Evolutionary conservation across 371 early-diverging fungal genomes (phyloP).

Genomic region (Nematocida ausubeli): DNA sequence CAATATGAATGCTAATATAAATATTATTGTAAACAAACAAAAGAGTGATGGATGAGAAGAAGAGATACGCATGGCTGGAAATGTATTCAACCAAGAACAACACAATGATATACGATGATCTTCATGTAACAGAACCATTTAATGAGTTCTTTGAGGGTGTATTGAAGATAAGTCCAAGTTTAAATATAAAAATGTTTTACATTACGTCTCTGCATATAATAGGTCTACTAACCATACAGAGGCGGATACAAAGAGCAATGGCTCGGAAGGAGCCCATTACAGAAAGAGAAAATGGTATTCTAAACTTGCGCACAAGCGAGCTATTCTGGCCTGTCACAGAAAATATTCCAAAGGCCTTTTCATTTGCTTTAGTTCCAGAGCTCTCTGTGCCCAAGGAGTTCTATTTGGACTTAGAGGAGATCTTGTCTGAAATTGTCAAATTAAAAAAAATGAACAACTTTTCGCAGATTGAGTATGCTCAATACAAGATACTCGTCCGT

Average conservation of each 20-base stretch:
- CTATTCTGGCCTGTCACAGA: slow-evolving; percentile 22
- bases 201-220: slow-evolving; percentile 43
- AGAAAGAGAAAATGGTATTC: background rate
- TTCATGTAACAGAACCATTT: slow-evolving; percentile 33
- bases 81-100: slow-evolving; percentile 32
- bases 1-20: slow-evolving; percentile 28
- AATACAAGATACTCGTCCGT: slow-evolving; percentile 19
- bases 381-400: slow-evolving; percentile 20
- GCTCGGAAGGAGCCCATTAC: background rate
- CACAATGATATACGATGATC: slow-evolving; percentile 27
- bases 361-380: slow-evolving; percentile 10
- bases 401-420: slow-evolving; percentile 22
- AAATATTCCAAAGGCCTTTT: slow-evolving; percentile 42
- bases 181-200: slow-evolving; percentile 38
- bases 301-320: slow-evolving; percentile 10
- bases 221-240: slow-evolving; percentile 39
- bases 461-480: background rate
- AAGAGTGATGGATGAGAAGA: slow-evolving; percentile 53
- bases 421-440: slow-evolving; percentile 3
- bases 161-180: slow-evolving; percentile 35
- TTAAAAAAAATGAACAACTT: background rate
- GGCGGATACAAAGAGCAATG: slow-evolving; percentile 18
- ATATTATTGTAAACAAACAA: slow-evolving; percentile 48
- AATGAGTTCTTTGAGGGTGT: slow-evolving; percentile 56
- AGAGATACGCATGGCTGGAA: slow-evolving; percentile 53